Evolutionary conservation across 345 rosid genomes (phyloP).

Genomic region (Eucalyptus lansdowneana): DNA sequence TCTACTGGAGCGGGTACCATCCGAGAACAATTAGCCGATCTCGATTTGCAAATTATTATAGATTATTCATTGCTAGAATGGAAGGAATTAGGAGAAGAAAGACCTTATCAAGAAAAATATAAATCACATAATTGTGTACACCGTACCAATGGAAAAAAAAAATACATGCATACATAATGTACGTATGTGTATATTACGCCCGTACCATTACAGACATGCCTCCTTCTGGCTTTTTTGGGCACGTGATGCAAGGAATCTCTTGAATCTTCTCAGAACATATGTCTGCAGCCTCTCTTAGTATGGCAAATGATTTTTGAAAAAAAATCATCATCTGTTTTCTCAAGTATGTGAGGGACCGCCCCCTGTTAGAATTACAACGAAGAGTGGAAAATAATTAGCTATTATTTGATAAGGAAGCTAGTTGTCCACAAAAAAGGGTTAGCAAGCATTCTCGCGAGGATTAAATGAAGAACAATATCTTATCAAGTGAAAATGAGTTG

Average conservation of each 20-base stretch:
- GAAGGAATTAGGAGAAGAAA: no score
- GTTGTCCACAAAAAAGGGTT: not conserved
- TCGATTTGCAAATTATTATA: no score
- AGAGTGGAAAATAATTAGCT: not conserved
- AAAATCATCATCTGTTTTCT: conserved; percentile 47
- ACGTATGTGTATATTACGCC: no score
- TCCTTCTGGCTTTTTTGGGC: no score
- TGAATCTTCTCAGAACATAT: conserved; percentile 30
- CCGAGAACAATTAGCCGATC: no score
- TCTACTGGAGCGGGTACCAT: no score
- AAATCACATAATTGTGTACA: not conserved
- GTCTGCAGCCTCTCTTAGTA: conserved; percentile 35
- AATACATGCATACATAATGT: no score
- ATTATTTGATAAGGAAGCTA: not conserved
- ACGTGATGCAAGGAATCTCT: conserved; percentile 41
- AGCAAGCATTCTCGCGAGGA: not conserved
- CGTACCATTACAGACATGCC: no score
- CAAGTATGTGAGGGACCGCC: conserved; percentile 57
- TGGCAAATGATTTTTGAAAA: conserved; percentile 25
- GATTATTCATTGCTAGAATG: no score
- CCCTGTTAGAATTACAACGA: conserved; percentile 18
- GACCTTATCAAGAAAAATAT: not conserved
- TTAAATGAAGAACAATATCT: not conserved
- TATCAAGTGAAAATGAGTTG: not conserved
- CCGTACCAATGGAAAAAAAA: no score